Evolutionary conservation across 306 rosid genomes (phyloP).

Genomic region (Clitoria ternatea): DNA sequence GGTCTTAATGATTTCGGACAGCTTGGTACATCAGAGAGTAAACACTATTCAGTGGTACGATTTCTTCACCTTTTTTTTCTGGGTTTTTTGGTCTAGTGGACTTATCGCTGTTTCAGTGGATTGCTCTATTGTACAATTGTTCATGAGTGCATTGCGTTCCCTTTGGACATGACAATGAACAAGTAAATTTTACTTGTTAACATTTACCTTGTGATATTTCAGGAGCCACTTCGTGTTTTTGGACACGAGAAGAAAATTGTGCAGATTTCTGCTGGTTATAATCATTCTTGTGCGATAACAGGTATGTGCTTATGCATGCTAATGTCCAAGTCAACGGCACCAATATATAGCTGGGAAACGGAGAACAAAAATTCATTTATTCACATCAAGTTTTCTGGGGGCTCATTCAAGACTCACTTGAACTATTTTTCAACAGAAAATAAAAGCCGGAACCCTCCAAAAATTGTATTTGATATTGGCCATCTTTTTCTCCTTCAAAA

Average conservation of each 20-base stretch:
- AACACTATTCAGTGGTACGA: conserved; percentile 48
- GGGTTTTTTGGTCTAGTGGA: background rate
- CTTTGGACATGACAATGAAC: background rate
- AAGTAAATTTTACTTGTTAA: background rate
- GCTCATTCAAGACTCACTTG: too few species aligned
- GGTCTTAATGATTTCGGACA: conserved; percentile 96
- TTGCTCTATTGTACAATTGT: background rate
- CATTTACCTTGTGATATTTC: conserved; percentile 8
- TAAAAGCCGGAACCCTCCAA: background rate
- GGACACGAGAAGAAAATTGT: conserved; percentile 63
- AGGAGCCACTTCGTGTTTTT: conserved; percentile 68
- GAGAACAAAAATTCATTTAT: too few species aligned
- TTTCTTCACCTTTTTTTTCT: conserved; percentile 16
- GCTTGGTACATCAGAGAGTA: conserved; percentile 61
- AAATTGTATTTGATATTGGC: background rate
- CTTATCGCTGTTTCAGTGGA: background rate
- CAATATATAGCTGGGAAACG: too few species aligned
- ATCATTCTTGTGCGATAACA: conserved; percentile 83
- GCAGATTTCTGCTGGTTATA: conserved; percentile 79
- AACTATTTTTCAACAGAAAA: too few species aligned
- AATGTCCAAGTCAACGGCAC: background rate
- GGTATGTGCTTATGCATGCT: conserved; percentile 41
- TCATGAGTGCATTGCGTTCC: background rate
- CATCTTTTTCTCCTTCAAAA: background rate
- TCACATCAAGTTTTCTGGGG: too few species aligned